Conservation (phyloP, 2,329 filamentous ascomycete genomes). For the Lasiodiplodia citricola region DNA sequence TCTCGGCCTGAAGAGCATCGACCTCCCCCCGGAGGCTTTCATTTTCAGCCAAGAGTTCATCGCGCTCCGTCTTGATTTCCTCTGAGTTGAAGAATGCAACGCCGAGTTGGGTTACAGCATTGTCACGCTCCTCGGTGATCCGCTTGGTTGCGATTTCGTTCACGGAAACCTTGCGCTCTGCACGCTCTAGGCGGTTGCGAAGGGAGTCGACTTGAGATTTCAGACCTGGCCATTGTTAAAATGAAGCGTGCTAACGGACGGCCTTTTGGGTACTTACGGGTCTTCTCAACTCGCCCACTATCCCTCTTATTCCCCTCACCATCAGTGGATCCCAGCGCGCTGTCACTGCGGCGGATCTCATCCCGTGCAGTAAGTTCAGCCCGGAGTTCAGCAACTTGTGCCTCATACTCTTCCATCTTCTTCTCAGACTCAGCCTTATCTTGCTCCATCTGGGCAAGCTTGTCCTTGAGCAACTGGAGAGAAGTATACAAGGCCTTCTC, state of each 20-base stretch:
- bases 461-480: constrained; percentile 63
- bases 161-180: constrained; percentile 66
- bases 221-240: constrained; percentile 50
- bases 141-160: constrained; percentile 68
- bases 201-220: constrained; percentile 65
- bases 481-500: constrained; percentile 69
- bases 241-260: background rate
- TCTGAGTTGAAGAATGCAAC: constrained; percentile 65
- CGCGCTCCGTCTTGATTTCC: constrained; percentile 54
- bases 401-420: constrained; percentile 57
- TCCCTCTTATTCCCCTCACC: constrained; percentile 53
- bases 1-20: constrained; percentile 28
- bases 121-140: constrained; percentile 68
- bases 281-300: constrained; percentile 57
- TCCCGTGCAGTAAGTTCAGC: constrained; percentile 52
- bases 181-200: constrained; percentile 66
- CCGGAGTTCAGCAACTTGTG: constrained; percentile 58
- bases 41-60: constrained; percentile 43
- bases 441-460: constrained; percentile 61
- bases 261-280: constrained; percentile 54
- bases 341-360: constrained; percentile 51
- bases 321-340: constrained; percentile 51
- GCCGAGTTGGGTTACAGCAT: constrained; percentile 66
- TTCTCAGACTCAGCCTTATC: constrained; percentile 59
- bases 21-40: constrained; percentile 43